Evolutionary conservation across 495 filamentous ascomycete species (phyloP).

Genomic region (Daldinia loculata): DNA sequence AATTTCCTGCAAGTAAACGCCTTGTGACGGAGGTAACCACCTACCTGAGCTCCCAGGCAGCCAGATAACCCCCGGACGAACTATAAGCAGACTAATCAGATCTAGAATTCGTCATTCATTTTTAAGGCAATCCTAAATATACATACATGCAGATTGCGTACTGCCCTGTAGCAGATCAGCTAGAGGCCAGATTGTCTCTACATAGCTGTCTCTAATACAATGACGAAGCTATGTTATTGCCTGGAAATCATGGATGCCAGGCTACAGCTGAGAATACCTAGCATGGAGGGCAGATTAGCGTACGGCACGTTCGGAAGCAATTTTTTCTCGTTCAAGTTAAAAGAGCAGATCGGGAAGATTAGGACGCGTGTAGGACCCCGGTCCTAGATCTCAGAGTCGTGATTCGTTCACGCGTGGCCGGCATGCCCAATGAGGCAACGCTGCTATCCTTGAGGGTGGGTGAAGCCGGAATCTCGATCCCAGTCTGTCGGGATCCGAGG

Average conservation of each 20-base stretch:
- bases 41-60: background rate
- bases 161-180: background rate
- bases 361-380: constrained; percentile 29
- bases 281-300: constrained; percentile 1
- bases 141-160: background rate
- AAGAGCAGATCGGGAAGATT: constrained; percentile 33
- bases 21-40: constrained; percentile 1
- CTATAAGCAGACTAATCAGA: background rate
- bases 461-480: constrained; percentile 41
- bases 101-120: constrained; percentile 4
- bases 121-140: constrained; percentile 2
- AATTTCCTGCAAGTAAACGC: background rate
- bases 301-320: constrained; percentile 33
- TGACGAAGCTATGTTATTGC: constrained; percentile 36
- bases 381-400: constrained; percentile 5
- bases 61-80: background rate
- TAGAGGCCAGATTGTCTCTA: constrained; percentile 29
- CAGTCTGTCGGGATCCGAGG: constrained; percentile 37
- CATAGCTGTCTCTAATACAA: background rate
- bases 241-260: constrained; percentile 16
- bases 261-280: constrained; percentile 34
- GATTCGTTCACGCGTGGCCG: constrained; percentile 25
- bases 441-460: constrained; percentile 22
- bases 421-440: constrained; percentile 32
- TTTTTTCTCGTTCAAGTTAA: constrained; percentile 24